Evolutionary conservation across 768 basidiomycete species (phyloP).

Genomic region (Boletellus ananas): DNA sequence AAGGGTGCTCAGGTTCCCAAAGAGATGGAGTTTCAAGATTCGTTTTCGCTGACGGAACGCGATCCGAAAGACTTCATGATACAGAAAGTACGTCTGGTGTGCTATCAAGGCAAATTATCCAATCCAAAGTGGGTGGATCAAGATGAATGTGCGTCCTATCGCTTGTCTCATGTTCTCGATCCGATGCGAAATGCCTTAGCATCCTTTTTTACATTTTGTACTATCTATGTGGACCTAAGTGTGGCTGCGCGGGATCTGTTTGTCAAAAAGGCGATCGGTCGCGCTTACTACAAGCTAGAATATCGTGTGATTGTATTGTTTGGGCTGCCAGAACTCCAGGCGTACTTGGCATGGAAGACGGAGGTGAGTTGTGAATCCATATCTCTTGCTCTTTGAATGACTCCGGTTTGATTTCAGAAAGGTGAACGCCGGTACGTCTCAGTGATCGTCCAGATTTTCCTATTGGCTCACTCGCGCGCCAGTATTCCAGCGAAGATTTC

Average conservation of each 20-base stretch:
- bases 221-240: neutral
- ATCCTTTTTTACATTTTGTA: slow-evolving; percentile 4
- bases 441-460: too few species aligned
- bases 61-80: slow-evolving; percentile 3
- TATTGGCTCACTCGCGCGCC: too few species aligned
- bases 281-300: slow-evolving; percentile 9
- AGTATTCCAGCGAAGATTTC: too few species aligned
- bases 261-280: neutral
- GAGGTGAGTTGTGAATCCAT: slow-evolving; percentile 5
- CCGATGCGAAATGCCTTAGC: neutral
- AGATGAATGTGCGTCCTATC: slow-evolving; percentile 4
- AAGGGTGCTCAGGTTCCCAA: too few species aligned
- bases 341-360: slow-evolving; percentile 6
- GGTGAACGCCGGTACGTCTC: too few species aligned
- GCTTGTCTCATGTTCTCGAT: neutral
- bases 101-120: slow-evolving; percentile 8
- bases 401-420: too few species aligned
- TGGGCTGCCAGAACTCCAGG: slow-evolving; percentile 9
- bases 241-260: neutral
- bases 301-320: slow-evolving; percentile 13
- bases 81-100: slow-evolving; percentile 4
- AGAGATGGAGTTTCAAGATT: too few species aligned
- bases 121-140: slow-evolving; percentile 15
- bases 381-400: too few species aligned
- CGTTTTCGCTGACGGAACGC: too few species aligned